These are phyloP conservation scores for Lentinula boryana DNA, from an alignment of 768 basidiomycete genomes.

Conservation along the genomic window DNA sequence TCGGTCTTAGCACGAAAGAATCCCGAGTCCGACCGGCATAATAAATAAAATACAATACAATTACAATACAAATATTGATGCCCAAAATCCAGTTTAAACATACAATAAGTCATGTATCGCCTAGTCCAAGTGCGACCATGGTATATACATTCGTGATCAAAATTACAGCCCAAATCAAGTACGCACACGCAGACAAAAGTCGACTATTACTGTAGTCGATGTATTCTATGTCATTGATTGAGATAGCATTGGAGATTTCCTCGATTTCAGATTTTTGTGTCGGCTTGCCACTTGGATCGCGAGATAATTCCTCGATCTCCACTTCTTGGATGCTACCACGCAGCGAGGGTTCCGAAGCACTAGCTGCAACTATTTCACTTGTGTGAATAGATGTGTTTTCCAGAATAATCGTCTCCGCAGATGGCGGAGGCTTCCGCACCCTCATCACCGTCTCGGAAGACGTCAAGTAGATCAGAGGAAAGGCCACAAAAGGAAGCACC, in stretches of 20 bases:
- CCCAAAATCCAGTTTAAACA: background rate
- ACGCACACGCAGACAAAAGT: slow-evolving; percentile 33
- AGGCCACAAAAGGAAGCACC: slow-evolving; percentile 68
- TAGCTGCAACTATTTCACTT: background rate
- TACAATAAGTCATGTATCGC: slow-evolving; percentile 8
- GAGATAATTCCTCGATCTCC: background rate
- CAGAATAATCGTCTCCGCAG: background rate
- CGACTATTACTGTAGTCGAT: slow-evolving; percentile 37
- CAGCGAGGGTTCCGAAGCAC: background rate
- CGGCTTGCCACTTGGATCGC: background rate
- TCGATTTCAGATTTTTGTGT: background rate
- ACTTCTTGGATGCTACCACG: background rate
- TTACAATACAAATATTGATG: background rate
- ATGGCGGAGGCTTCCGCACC: slow-evolving; percentile 31
- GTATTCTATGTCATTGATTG: slow-evolving; percentile 12
- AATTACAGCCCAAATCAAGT: slow-evolving; percentile 39
- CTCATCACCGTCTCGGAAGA: slow-evolving; percentile 57
- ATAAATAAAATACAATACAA: background rate
- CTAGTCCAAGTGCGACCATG: slow-evolving; percentile 36
- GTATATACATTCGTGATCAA: slow-evolving; percentile 49
- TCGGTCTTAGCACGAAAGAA: background rate
- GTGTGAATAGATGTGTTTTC: background rate
- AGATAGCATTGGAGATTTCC: background rate
- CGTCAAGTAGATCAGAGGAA: slow-evolving; percentile 68
- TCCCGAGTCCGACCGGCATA: background rate